Evolutionary conservation across 1,284 basidiomycete genomes (phyloP).

Genomic region (Cystobasidium sp.): DNA sequence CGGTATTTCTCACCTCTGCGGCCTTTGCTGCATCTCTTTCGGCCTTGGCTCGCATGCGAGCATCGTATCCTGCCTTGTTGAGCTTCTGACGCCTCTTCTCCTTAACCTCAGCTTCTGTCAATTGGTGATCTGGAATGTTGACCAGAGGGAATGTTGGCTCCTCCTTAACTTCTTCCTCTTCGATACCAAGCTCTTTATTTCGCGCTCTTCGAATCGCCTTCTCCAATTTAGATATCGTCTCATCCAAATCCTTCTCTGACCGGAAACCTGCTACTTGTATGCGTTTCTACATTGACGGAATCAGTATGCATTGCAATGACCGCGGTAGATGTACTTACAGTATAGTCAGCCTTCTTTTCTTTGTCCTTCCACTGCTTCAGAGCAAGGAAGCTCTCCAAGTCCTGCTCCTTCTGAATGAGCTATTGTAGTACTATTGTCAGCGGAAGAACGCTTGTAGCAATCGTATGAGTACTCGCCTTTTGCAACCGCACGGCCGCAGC

Average conservation of each 20-base stretch:
- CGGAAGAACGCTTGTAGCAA: neutral
- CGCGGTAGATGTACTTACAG: conserved; percentile 58
- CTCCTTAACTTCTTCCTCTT: conserved; percentile 67
- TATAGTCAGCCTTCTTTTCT: conserved; percentile 77
- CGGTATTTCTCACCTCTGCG: conserved; percentile 22
- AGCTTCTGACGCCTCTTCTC: conserved; percentile 94
- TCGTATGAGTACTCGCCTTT: conserved; percentile 64
- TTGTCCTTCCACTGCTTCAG: conserved; percentile 69
- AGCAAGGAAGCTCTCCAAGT: conserved; percentile 72
- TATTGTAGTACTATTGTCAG: conserved; percentile 54
- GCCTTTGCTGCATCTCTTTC: conserved; percentile 75
- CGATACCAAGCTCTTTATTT: conserved; percentile 72
- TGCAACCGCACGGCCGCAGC: conserved; percentile 84
- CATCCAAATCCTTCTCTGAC: conserved; percentile 67
- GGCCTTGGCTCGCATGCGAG: conserved; percentile 77
- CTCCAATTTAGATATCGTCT: conserved; percentile 77
- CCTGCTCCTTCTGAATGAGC: conserved; percentile 79
- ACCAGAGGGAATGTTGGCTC: conserved; percentile 83
- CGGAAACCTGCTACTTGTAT: conserved; percentile 70
- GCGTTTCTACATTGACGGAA: conserved; percentile 49
- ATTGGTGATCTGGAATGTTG: conserved; percentile 87
- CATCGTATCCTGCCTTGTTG: conserved; percentile 93
- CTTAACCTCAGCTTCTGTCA: conserved; percentile 89
- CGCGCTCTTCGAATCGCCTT: conserved; percentile 68
- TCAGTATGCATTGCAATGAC: neutral